These are phyloP conservation scores for Primulina tabacum DNA, from an alignment of 257 asterid species.

Conservation along the genomic window DNA sequence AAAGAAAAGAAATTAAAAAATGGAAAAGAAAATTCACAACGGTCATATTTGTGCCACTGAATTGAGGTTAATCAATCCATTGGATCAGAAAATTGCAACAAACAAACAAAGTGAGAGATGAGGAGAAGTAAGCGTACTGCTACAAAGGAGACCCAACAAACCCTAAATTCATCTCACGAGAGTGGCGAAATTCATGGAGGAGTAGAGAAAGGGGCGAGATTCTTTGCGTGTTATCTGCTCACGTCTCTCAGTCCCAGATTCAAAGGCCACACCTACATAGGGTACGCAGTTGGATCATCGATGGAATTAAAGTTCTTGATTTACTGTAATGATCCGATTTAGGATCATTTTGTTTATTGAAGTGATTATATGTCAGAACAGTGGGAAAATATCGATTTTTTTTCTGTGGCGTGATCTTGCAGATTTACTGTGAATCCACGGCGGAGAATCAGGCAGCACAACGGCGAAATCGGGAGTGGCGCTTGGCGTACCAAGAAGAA, in stretches of 20 bases:
- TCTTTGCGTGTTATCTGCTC: constrained; percentile 80
- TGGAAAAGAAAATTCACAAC: constrained; percentile 31
- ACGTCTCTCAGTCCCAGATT: constrained; percentile 78
- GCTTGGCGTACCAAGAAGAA: constrained; percentile 79
- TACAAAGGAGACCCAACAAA: constrained; percentile 23
- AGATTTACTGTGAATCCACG: constrained; percentile 87
- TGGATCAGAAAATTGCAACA: neutral
- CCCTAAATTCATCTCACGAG: constrained; percentile 26
- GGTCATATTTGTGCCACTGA: constrained; percentile 37
- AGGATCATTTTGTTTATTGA: neutral
- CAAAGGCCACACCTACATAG: constrained; percentile 87
- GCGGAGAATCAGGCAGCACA: constrained; percentile 93
- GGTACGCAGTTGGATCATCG: constrained; percentile 42
- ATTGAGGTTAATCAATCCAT: neutral
- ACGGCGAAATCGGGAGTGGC: constrained; percentile 79
- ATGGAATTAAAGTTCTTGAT: neutral
- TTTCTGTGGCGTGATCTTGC: neutral
- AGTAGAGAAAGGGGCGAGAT: constrained; percentile 30
- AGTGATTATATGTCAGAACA: neutral
- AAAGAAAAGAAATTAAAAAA: neutral
- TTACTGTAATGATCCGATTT: neutral
- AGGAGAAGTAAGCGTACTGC: constrained; percentile 36
- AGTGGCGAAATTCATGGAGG: constrained; percentile 23
- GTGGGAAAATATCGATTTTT: neutral
- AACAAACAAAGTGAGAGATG: constrained; percentile 34